Evolutionary conservation across 148 eudicot genomes (phyloP), one percentile per base, ranked within the genome.

Genomic region (Rheum nobile): DNA sequence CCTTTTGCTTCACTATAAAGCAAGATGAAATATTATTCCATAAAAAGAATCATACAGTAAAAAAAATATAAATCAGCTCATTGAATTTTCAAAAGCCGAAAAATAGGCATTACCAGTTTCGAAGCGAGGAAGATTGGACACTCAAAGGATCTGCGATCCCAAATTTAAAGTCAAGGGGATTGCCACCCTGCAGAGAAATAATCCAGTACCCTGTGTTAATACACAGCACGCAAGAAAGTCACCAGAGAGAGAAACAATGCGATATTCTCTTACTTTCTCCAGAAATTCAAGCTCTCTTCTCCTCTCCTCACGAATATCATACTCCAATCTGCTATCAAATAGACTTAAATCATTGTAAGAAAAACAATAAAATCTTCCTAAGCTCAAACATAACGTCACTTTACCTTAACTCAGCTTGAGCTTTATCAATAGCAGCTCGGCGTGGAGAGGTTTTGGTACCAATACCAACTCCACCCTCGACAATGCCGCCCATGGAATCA

Each of bases 401-500:
- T 74, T 84, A 96, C 99, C 99, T 86, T 29, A 96, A 83, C 78
- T 90, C 99, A 57, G 85, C 90, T 79, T 88, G 97, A 80, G 92
- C 90, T 84, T 89, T 89, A 79, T 92, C 97, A 83, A 96, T 86
- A 31, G 89, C 96, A 71, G 84, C 88, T 77, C 67, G 83, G 13
- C 82, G 84, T 50, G 96, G 96, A 92, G 94, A 92, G 76, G 88
- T 80, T 83, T 80, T 87, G 68, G 80, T 81, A 70, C 81, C 85
- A 83, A 81, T 75, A 80, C 86, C 96, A 83, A 85, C 88, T 82
- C 93, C 96, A 71, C 85, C 82, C 50, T 95, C 96, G 83, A 91
- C 88, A 87, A 90, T 85, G 79, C 93, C 93, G 72, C 97, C 97
- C 99, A 96, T 96, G 89, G 91, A 91, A 86, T 88, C 95, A 84